These are phyloP conservation scores for Plicaturopsis crispa DNA, from an alignment of 768 basidiomycete species.

Conservation along the genomic window DNA sequence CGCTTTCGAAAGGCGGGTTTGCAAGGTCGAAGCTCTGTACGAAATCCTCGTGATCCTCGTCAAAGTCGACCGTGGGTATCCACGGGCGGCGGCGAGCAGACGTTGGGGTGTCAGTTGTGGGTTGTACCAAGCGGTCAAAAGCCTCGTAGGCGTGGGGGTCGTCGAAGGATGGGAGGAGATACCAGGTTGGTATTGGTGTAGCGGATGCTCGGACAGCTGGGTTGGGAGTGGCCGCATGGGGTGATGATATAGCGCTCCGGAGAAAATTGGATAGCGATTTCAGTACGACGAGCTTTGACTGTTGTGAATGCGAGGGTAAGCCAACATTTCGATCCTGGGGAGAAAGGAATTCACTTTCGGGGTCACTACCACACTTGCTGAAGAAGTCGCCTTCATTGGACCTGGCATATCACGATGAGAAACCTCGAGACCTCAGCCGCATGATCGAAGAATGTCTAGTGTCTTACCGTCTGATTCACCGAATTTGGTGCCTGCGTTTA, in stretches of 20 bases:
- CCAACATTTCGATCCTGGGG: no score
- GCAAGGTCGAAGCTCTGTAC: conserved; percentile 14
- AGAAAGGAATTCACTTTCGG: no score
- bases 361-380: conserved; percentile 59
- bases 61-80: conserved; percentile 26
- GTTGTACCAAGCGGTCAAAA: conserved; percentile 42
- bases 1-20: conserved; percentile 17
- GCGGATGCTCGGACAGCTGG: conserved; percentile 12
- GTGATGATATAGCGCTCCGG: conserved; percentile 29
- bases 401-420: conserved; percentile 9
- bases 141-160: conserved; percentile 40
- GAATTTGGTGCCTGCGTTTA: conserved; percentile 61
- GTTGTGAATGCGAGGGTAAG: no score
- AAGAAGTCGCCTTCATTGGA: conserved; percentile 41
- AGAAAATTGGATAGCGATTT: conserved; percentile 68
- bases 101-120: conserved; percentile 10
- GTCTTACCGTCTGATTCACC: conserved; percentile 46
- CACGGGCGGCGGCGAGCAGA: conserved; percentile 16
- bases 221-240: conserved; percentile 4
- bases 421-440: background rate
- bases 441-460: background rate
- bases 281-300: conserved; percentile 79
- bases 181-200: conserved; percentile 46
- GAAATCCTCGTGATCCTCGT: conserved; percentile 28
- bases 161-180: conserved; percentile 52